A percentile compares a stretch with the other conserved stretches of the same genome.
Evolutionary conservation across 257 asterid genomes (phyloP).

Genomic region (Misopates orontium): DNA sequence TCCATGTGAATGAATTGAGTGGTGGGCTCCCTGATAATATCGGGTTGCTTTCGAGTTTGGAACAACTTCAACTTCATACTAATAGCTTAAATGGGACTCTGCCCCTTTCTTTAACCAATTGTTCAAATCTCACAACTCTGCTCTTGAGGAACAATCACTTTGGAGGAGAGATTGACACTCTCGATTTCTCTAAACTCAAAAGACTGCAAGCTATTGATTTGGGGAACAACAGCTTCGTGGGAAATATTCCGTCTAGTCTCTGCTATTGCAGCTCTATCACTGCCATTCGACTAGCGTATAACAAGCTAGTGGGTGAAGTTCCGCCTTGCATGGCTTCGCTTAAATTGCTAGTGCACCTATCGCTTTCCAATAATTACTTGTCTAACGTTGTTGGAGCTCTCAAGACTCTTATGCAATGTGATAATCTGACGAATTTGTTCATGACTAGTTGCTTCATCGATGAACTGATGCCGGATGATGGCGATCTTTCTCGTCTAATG

Average conservation of each 20-base stretch:
- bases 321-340: slow-evolving; percentile 50
- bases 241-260: slow-evolving; percentile 41
- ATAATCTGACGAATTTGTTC: slow-evolving; percentile 45
- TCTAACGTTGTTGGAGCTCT: slow-evolving; percentile 42
- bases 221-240: slow-evolving; percentile 49
- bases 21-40: slow-evolving; percentile 43
- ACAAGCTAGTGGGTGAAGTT: slow-evolving; percentile 40
- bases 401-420: slow-evolving; percentile 40
- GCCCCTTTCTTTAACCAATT: slow-evolving; percentile 46
- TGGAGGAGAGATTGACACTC: slow-evolving; percentile 39
- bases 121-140: slow-evolving; percentile 44
- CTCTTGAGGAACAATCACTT: slow-evolving; percentile 53
- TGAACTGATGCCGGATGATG: slow-evolving; percentile 39
- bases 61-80: slow-evolving; percentile 52
- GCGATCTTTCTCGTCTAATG: slow-evolving; percentile 20
- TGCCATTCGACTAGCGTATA: slow-evolving; percentile 50
- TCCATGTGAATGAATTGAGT: slow-evolving; percentile 38
- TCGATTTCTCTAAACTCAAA: slow-evolving; percentile 50
- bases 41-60: slow-evolving; percentile 39
- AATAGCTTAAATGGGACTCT: slow-evolving; percentile 44
- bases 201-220: slow-evolving; percentile 41
- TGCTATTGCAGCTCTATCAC: slow-evolving; percentile 43
- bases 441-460: slow-evolving; percentile 46
- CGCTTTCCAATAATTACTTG: slow-evolving; percentile 41
- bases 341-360: slow-evolving; percentile 33